Conservation (phyloP, 495 filamentous ascomycete species). For the Trichocladium antarcticum region DNA sequence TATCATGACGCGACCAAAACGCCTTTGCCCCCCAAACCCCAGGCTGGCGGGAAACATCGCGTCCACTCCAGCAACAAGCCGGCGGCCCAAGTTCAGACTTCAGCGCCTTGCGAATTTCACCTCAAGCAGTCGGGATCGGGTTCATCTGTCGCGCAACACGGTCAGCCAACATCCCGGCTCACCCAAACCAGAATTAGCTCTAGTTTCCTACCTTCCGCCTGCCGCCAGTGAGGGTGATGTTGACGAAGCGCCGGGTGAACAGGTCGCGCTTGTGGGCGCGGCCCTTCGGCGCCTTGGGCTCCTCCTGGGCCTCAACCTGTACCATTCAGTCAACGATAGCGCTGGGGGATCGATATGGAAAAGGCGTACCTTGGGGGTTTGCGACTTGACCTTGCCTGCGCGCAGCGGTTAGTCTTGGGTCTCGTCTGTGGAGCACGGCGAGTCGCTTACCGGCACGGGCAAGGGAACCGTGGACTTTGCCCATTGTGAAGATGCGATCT, state of each 20-base stretch:
- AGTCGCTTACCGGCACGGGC: conserved; percentile 68
- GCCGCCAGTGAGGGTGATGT: conserved; percentile 93
- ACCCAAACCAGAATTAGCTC: conserved; percentile 36
- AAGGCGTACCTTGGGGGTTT: conserved; percentile 38
- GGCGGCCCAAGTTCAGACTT: conserved; percentile 3
- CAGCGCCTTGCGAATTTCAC: not conserved
- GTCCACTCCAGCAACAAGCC: not conserved
- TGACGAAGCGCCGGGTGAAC: conserved; percentile 98
- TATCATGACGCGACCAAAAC: not conserved
- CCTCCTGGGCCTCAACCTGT: conserved; percentile 77
- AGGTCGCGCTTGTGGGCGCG: conserved; percentile 93
- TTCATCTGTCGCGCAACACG: conserved; percentile 31
- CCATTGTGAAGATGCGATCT: conserved; percentile 53
- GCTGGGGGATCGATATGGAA: not conserved
- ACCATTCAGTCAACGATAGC: not conserved
- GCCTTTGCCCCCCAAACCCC: conserved; percentile 5
- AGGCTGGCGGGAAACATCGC: conserved; percentile 3
- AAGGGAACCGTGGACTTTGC: conserved; percentile 85
- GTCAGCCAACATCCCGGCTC: not conserved
- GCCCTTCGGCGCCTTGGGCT: conserved; percentile 89
- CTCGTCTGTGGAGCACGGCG: not conserved
- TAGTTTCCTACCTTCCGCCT: conserved; percentile 82
- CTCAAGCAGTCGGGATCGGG: conserved; percentile 38
- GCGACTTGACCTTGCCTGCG: conserved; percentile 40
- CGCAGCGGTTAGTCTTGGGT: not conserved